A percentile compares a stretch with the other conserved stretches of the same genome.
phyloP scores from a whole-genome alignment of 371 early-diverging fungal species.

The Pancytospora epiphaga region DNA sequence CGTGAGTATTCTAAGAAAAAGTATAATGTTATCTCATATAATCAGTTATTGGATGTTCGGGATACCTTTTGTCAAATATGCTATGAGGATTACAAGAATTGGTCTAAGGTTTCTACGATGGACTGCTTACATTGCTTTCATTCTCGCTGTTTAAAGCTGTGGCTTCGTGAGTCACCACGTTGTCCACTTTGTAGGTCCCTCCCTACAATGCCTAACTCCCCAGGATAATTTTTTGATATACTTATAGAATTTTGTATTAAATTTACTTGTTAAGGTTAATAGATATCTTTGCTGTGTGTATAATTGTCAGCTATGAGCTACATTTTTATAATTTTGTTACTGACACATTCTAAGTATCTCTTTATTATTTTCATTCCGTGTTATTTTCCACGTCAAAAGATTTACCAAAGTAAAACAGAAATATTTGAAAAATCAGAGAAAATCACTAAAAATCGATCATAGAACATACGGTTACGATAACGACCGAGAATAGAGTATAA shows the following conservation, averaged over 20 bases:
- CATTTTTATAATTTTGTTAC: too few relatives aligned
- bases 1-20: too few relatives aligned
- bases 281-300: not conserved
- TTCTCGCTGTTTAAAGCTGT: not conserved
- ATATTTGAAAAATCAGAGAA: too few relatives aligned
- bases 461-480: too few relatives aligned
- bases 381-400: too few relatives aligned
- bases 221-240: not conserved
- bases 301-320: too few relatives aligned
- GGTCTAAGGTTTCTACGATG: constrained; percentile 2
- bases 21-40: not conserved
- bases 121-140: constrained; percentile 17
- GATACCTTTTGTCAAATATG: constrained; percentile 4
- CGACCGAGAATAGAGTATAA: not conserved
- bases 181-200: constrained; percentile 15
- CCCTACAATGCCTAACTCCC: not conserved
- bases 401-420: too few relatives aligned
- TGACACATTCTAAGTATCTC: too few relatives aligned
- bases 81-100: constrained; percentile 5
- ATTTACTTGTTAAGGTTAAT: not conserved
- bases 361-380: too few relatives aligned
- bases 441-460: too few relatives aligned
- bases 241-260: too few relatives aligned
- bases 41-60: not conserved
- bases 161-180: not conserved